Base-by-base conservation (phyloP, 495 filamentous ascomycete species). In the Aspergillus sclerotiicarbonarius region DNA sequence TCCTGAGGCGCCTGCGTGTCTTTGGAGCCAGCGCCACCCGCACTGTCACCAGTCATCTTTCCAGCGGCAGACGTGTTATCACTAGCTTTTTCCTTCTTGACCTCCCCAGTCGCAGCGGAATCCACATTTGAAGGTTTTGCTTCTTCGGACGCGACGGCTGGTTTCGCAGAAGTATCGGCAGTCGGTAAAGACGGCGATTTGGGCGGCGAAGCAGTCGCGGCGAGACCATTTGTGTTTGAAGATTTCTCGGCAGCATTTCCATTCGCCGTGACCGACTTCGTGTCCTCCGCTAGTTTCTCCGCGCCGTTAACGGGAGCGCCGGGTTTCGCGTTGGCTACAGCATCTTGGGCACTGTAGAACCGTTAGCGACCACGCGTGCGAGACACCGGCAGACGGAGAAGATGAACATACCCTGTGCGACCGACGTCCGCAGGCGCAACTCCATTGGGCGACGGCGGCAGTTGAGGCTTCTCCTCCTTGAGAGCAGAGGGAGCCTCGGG, bases 391-490 rank as follows among this genome's bases (percentile, higher is more conserved):
- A 37, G 41, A 32, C 51, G 56, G 45, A 44, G 39, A 18, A 51
- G 51, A 9, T 50, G 54, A 35, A 67, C 71, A 65, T 72, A 75
- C 73, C 68, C 65, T 55, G 54, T 60, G 19, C 59, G 62, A 49
- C 56, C 66, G 37, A 68, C 45, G 21, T 71, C 70, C 39, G 62
- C 62, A n/a, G 69, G 67, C 19, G 76, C 62, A 19, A 64, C 60
- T 51, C 71, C 75, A 59, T 69, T 73, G 25, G 75, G 72, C 53
- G 74, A 72, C 21, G 73, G 75, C 51, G 73, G 74, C 53, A 76
- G 59, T 69, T 75, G 74, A 67, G 71, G 74, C 71, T 79, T 78
- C 54, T 76, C 75, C 67, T 76, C 73, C 68, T 78, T 79, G 43
- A 72, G 51, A 32, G 63, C 52, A 59, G 71, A 64, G 59, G 69